Percentiles rank a stretch among this genome's conserved stretches.
These are phyloP conservation scores for Helminthosporium solani DNA, from an alignment of 2,329 filamentous ascomycete species.

Conservation along the genomic window DNA sequence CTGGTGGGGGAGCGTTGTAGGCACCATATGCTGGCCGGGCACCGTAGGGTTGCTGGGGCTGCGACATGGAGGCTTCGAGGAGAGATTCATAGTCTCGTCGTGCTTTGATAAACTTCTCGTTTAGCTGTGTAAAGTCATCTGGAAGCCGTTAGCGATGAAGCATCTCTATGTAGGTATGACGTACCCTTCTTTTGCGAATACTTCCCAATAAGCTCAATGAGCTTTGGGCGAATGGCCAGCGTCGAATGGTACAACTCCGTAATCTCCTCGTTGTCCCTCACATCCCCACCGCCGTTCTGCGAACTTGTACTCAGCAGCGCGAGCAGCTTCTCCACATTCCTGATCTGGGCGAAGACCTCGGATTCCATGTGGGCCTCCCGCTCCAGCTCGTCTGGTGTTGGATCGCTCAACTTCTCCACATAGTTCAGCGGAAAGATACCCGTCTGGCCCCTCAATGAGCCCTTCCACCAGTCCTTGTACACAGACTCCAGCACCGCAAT, in stretches of 20 bases:
- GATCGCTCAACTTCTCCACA: conserved; percentile 94
- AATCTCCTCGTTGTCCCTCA: conserved; percentile 96
- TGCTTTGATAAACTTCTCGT: conserved; percentile 99
- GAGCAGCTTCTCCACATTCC: conserved; percentile 78
- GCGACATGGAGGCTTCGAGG: conserved; percentile 95
- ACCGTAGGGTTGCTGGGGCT: conserved; percentile 80
- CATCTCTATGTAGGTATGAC: conserved; percentile 3
- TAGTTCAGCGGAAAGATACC: conserved; percentile 99
- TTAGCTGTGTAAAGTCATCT: conserved; percentile 98
- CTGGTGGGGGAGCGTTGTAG: conserved; percentile 36
- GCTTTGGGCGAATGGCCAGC: conserved; percentile 87
- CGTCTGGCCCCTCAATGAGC: conserved; percentile 87
- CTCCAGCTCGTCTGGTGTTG: conserved; percentile 90
- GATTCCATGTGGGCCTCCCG: conserved; percentile 94
- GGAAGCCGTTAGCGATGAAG: not conserved
- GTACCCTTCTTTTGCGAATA: conserved; percentile 98
- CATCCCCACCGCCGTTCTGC: conserved; percentile 53
- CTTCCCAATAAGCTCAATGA: conserved; percentile 97
- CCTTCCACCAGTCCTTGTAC: conserved; percentile 99
- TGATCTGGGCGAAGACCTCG: conserved; percentile 74
- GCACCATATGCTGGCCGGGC: conserved; percentile 53
- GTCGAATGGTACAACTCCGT: conserved; percentile 89
- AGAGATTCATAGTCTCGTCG: conserved; percentile 93
- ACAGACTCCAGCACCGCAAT: conserved; percentile 97
- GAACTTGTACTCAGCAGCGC: conserved; percentile 83